Evolutionary conservation across 1,284 basidiomycete species (phyloP), one percentile per base, ranked within the genome.

Genomic region (Trametes hirsuta): DNA sequence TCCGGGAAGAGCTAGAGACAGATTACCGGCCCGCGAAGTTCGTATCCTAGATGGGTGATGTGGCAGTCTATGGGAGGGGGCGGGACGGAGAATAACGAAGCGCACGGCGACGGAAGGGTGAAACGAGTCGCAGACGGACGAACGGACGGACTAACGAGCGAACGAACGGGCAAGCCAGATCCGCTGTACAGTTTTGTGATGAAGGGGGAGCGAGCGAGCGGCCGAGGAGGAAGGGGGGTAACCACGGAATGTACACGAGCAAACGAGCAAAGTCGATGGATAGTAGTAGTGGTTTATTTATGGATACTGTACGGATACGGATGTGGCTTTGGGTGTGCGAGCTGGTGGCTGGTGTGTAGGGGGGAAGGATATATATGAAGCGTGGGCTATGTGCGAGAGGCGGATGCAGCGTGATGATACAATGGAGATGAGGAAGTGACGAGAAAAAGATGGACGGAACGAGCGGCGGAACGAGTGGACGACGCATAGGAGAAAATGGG

Each of bases 261-360:
- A 54, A 65, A 45, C n/a, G 53, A 65, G 49, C 64, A 52, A 47
- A 54, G 50, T 55, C 51, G 40, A 46, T 46, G 37, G 41, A 48
- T 54, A 54, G 51, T 56, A 53, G 57, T 14, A 47, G 58, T 34
- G 21, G 30, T 48, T 18, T 49, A 58, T 65, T 65, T 65, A 65
- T 51, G 58, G 51, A 59, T 65, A 62, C 64, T 58, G 61, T 65
- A 65, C 59, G 34, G 46, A 36, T 65, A 60, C 52, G 63, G 48
- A 42, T 39, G 51, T 34, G 35, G 22, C 18, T 40, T 30, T 34
- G 55, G 25, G 46, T 37, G 45, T 41, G 36, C 37, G 54, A 18
- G 18, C 18, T 18, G 18, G 18, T 18, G 18, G 18, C 18, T 18
- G 18, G 18, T 24, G 47, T 25, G 47, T 6, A 41, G n/a, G 35